Conservation (phyloP, 495 filamentous ascomycete species). For the Podospora didyma region DNA sequence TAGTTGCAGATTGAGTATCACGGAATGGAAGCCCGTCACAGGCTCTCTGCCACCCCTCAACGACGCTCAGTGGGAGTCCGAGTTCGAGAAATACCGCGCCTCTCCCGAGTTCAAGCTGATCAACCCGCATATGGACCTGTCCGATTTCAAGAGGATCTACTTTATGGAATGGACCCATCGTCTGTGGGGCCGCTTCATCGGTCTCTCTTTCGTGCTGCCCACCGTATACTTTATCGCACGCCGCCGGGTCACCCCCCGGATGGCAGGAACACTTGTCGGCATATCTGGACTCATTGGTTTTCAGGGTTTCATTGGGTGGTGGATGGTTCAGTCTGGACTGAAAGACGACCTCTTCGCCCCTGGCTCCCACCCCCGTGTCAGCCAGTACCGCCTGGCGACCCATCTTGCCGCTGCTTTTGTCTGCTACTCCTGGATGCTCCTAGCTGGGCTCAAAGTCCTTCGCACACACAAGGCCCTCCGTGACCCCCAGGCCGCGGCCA, state of each 20-base stretch:
- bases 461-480: constrained; percentile 65
- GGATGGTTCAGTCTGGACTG: constrained; percentile 97
- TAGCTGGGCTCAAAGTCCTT: constrained; percentile 82
- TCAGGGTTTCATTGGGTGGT: constrained; percentile 95
- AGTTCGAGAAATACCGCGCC: constrained; percentile 85
- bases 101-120: constrained; percentile 89
- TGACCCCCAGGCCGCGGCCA: constrained; percentile 53
- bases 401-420: constrained; percentile 87
- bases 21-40: constrained; percentile 97
- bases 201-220: constrained; percentile 82
- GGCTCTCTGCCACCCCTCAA: constrained; percentile 84
- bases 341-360: constrained; percentile 92
- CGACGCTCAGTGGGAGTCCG: constrained; percentile 74
- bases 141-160: constrained; percentile 97
- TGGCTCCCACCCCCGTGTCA: constrained; percentile 85
- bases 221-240: constrained; percentile 86
- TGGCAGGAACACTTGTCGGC: constrained; percentile 72
- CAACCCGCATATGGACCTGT: constrained; percentile 85
- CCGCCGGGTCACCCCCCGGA: too few species aligned
- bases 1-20: constrained; percentile 77
- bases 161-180: constrained; percentile 99
- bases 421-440: constrained; percentile 91
- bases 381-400: constrained; percentile 86
- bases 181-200: constrained; percentile 91
- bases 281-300: constrained; percentile 89